These are phyloP conservation scores for Halophytophthora polymorphica DNA, from an alignment of 352 stramenopile species.

Conservation along the genomic window DNA sequence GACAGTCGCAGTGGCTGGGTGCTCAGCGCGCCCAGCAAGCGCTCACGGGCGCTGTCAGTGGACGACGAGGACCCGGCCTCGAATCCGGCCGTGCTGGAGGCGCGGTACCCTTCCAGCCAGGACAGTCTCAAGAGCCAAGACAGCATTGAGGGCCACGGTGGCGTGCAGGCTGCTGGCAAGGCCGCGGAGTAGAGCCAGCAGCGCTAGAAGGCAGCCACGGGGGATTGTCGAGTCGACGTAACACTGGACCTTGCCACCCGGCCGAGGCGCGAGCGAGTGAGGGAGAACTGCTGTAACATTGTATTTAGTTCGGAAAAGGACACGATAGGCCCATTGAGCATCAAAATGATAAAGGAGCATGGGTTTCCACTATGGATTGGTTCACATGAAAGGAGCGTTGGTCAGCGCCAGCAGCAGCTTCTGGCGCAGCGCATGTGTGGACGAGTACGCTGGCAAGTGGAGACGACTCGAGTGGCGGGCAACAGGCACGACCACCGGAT, in stretches of 20 bases:
- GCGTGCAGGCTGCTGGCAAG: background rate
- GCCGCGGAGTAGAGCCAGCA: background rate
- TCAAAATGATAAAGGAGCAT: conserved; percentile 12
- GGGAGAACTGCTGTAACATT: conserved; percentile 30
- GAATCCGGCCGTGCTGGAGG: conserved; percentile 38
- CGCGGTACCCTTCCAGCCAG: conserved; percentile 20
- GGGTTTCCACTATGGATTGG: too few relatives aligned
- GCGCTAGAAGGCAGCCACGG: too few relatives aligned
- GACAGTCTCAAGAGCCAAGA: conserved; percentile 13
- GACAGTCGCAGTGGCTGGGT: conserved; percentile 55
- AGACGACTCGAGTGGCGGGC: conserved; percentile 28
- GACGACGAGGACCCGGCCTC: conserved; percentile 55
- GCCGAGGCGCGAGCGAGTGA: background rate
- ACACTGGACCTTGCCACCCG: conserved; percentile 1
- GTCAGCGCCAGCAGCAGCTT: conserved; percentile 66
- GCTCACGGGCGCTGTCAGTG: conserved; percentile 52
- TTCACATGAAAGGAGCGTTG: conserved; percentile 23
- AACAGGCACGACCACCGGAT: conserved; percentile 45
- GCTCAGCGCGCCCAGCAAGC: conserved; percentile 50
- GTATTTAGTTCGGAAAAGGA: conserved; percentile 43
- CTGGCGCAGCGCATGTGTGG: conserved; percentile 34
- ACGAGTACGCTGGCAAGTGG: conserved; percentile 65
- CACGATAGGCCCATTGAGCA: conserved; percentile 18
- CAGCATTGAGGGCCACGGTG: conserved; percentile 2
- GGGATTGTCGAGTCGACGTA: too few relatives aligned